These are phyloP conservation scores for Russula sp. DNA, from an alignment of 768 basidiomycete species.

Conservation along the genomic window DNA sequence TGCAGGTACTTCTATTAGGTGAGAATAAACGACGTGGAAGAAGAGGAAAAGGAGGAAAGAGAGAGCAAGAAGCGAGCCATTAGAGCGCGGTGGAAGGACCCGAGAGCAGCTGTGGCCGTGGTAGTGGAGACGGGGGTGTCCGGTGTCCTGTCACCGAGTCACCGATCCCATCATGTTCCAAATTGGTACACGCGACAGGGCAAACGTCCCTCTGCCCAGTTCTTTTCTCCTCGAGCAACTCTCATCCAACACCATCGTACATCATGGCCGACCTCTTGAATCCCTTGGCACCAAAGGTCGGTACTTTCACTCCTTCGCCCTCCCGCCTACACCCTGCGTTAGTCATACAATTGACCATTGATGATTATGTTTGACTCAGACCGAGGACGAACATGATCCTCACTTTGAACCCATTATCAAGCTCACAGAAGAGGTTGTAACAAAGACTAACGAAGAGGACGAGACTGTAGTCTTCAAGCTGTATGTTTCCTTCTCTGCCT, in stretches of 20 bases:
- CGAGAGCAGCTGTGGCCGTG: slow-evolving; percentile 2
- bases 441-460: slow-evolving; percentile 93
- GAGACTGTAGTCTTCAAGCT: slow-evolving; percentile 95
- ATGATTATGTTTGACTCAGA: slow-evolving; percentile 28
- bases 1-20: slow-evolving; percentile 72
- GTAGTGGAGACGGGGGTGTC: slow-evolving; percentile 3
- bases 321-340: neutral
- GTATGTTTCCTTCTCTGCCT: slow-evolving; percentile 49
- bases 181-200: slow-evolving; percentile 32
- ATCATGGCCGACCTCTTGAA: slow-evolving; percentile 38
- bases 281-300: slow-evolving; percentile 69
- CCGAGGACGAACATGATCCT: slow-evolving; percentile 78
- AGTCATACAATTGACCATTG: slow-evolving; percentile 19
- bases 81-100: slow-evolving; percentile 2
- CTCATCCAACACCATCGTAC: slow-evolving; percentile 24
- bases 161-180: slow-evolving; percentile 13
- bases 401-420: slow-evolving; percentile 97
- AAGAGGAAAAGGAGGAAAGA: slow-evolving; percentile 40
- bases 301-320: slow-evolving; percentile 33
- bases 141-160: slow-evolving; percentile 20
- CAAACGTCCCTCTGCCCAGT: slow-evolving; percentile 28
- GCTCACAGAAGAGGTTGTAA: slow-evolving; percentile 93
- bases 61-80: slow-evolving; percentile 47
- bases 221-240: slow-evolving; percentile 24
- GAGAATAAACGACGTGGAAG: slow-evolving; percentile 47